Conservation (phyloP, 805 yeast genomes). For the Cyberlindnera americana region DNA sequence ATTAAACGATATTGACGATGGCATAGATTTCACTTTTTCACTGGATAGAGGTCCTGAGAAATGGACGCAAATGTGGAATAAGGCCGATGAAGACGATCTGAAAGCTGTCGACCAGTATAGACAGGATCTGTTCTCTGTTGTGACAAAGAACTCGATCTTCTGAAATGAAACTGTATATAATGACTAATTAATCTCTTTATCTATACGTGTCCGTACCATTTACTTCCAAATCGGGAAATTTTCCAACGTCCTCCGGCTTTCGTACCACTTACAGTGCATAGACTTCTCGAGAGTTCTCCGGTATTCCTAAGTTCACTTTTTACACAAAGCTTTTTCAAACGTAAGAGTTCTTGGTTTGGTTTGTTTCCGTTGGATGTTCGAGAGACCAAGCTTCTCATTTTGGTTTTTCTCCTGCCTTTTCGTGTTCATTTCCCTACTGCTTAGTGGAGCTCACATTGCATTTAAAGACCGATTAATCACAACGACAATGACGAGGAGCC, state of each 20-base stretch:
- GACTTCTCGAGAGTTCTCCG: too few species aligned
- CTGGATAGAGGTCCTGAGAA: conserved; percentile 11
- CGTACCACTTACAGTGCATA: too few species aligned
- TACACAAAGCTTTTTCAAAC: too few species aligned
- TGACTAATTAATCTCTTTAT: too few species aligned
- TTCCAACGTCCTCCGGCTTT: too few species aligned
- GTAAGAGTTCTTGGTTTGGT: too few species aligned
- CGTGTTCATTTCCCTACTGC: neutral
- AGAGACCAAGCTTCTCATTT: neutral
- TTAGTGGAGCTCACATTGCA: neutral
- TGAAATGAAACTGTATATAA: too few species aligned
- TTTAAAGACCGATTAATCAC: too few species aligned
- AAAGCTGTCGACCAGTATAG: conserved; percentile 12
- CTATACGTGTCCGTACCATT: too few species aligned
- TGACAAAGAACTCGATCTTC: neutral
- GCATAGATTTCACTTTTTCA: conserved; percentile 1
- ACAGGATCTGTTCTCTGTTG: conserved; percentile 7
- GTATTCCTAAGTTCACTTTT: neutral
- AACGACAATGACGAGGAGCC: conserved; percentile 1
- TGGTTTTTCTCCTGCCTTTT: neutral
- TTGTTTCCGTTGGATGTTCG: neutral
- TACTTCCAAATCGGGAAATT: conserved; percentile 1
- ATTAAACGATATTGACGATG: conserved; percentile 5
- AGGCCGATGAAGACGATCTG: conserved; percentile 17
- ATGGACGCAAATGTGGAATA: conserved; percentile 19